These are phyloP conservation scores for Arthroderma uncinatum DNA, from an alignment of 2,329 filamentous ascomycete species.

Conservation along the genomic window DNA sequence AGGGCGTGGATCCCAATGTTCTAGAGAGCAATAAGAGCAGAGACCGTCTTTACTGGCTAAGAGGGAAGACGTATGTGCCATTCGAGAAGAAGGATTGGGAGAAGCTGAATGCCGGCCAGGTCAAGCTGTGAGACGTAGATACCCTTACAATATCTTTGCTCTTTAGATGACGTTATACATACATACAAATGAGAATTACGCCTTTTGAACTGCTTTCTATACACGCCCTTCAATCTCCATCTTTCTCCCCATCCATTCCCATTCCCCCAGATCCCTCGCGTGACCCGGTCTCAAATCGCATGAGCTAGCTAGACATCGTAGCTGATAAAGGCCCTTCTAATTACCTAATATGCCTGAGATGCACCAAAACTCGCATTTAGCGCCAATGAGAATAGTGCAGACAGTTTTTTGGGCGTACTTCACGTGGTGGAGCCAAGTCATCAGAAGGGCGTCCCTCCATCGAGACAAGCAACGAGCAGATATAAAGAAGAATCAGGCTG, in stretches of 20 bases:
- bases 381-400: background rate
- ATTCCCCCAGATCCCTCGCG: no score
- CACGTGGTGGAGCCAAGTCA: conserved; percentile 1
- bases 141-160: no score
- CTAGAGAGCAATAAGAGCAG: conserved; percentile 32
- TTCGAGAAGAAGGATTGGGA: conserved; percentile 61
- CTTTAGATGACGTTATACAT: background rate
- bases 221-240: background rate
- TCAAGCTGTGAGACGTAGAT: conserved; percentile 45
- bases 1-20: conserved; percentile 57
- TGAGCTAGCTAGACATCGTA: background rate
- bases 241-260: background rate
- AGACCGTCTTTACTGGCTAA: conserved; percentile 57
- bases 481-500: background rate
- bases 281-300: background rate
- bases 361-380: background rate
- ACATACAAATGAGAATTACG: background rate
- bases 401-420: background rate
- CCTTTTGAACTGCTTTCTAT: background rate
- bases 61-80: conserved; percentile 52
- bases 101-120: conserved; percentile 52
- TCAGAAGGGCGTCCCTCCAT: background rate
- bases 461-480: background rate
- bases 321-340: background rate
- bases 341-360: background rate